Conservation (phyloP, 306 rosid genomes). For the Ormosia emarginata region DNA sequence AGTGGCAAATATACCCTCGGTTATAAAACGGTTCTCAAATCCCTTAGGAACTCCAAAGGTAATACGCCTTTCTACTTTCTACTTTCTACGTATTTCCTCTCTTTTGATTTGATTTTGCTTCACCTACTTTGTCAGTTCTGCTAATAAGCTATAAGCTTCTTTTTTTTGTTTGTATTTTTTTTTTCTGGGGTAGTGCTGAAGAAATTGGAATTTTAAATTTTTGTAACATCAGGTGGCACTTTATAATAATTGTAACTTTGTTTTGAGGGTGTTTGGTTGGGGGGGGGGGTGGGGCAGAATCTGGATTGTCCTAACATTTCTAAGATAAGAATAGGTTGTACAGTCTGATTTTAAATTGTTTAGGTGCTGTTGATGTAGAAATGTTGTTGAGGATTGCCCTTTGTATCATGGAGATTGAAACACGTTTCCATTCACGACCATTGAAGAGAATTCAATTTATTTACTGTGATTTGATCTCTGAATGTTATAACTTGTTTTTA, state of each 20-base stretch:
- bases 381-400: not conserved
- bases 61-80: not conserved
- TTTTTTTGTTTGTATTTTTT: no score
- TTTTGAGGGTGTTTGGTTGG: not conserved
- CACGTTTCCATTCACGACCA: not conserved
- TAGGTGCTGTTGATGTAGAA: not conserved
- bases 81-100: no score
- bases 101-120: not conserved
- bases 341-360: not conserved
- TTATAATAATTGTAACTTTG: not conserved
- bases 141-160: not conserved
- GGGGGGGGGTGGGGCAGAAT: not conserved
- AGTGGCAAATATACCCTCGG: constrained; percentile 79
- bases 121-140: not conserved
- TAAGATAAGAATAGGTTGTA: not conserved
- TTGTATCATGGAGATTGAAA: not conserved
- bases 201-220: not conserved
- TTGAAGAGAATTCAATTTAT: not conserved
- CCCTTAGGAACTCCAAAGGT: constrained; percentile 79
- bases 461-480: not conserved
- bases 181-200: not conserved
- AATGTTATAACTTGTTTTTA: not conserved
- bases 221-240: not conserved
- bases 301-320: not conserved
- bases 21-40: constrained; percentile 70